Conservation (phyloP, 345 rosid species). For the Eucalyptus regnans region DNA sequence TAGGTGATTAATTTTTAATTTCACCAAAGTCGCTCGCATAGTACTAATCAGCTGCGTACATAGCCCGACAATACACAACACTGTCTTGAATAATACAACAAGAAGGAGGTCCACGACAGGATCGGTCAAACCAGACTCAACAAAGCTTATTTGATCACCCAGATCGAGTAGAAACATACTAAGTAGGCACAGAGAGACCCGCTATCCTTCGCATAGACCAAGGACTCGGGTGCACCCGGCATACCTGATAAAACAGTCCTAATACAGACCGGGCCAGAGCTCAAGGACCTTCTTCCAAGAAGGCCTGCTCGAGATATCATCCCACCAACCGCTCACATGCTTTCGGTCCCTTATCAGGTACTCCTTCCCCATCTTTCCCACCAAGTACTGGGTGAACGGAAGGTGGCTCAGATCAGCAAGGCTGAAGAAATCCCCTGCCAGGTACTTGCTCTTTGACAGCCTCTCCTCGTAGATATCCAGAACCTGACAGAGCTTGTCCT, state of each 20-base stretch:
- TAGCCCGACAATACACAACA: not conserved
- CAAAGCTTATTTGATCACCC: not conserved
- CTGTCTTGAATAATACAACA: not conserved
- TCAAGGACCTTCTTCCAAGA: slow-evolving; percentile 43
- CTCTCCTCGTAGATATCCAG: slow-evolving; percentile 58
- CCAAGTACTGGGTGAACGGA: slow-evolving; percentile 43
- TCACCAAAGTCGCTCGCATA: not conserved
- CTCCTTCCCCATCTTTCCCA: slow-evolving; percentile 36
- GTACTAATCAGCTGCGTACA: not conserved
- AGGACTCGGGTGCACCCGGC: not conserved
- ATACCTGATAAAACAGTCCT: not conserved
- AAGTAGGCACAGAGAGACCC: not conserved
- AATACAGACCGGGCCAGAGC: not conserved
- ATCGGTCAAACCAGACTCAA: not conserved
- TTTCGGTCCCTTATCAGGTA: slow-evolving; percentile 43
- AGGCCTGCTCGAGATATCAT: slow-evolving; percentile 47
- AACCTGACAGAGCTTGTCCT: slow-evolving; percentile 40
- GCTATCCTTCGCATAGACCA: not conserved
- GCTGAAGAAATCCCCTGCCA: slow-evolving; percentile 60
- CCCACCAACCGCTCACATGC: slow-evolving; percentile 62
- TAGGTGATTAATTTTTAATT: not conserved
- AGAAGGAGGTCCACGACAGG: not conserved
- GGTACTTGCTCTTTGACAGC: slow-evolving; percentile 46
- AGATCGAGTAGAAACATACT: not conserved
- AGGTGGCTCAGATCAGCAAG: slow-evolving; percentile 66